Percentiles rank a stretch among this genome's conserved stretches.
Conservation (phyloP, 805 yeast genomes). For the Saturnispora gosingensis region DNA sequence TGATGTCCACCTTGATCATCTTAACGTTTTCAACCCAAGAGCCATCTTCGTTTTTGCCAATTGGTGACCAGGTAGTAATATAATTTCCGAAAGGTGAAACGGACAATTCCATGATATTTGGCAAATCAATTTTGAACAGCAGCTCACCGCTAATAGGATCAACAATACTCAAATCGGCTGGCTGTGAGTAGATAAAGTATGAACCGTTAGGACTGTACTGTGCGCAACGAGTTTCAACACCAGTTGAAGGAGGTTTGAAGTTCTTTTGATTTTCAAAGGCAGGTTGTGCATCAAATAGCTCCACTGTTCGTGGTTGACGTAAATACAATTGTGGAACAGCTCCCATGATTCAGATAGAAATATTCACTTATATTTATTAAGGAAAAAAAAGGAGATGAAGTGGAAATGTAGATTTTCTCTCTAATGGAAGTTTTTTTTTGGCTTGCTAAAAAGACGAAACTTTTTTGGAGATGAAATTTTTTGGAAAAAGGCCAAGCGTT, state of each 20-base stretch:
- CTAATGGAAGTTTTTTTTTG: neutral
- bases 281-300: constrained; percentile 42
- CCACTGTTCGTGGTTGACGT: constrained; percentile 47
- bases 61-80: constrained; percentile 85
- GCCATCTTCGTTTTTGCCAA: constrained; percentile 52
- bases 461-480: neutral
- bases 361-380: constrained; percentile 7
- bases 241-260: constrained; percentile 23
- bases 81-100: constrained; percentile 86
- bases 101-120: constrained; percentile 70
- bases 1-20: constrained; percentile 49
- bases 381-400: neutral
- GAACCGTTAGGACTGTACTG: constrained; percentile 60
- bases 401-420: neutral
- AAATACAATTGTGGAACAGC: constrained; percentile 24
- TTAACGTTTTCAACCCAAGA: constrained; percentile 75
- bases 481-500: no score
- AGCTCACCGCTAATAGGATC: constrained; percentile 44
- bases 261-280: constrained; percentile 24
- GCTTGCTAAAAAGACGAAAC: no score
- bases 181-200: constrained; percentile 65
- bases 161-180: constrained; percentile 46
- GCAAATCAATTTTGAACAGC: constrained; percentile 40
- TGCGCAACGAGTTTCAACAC: constrained; percentile 49
- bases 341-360: constrained; percentile 4